Evolutionary conservation across 2,329 filamentous ascomycete genomes (phyloP).

Genomic region (Fusarium solani-melongenae): DNA sequence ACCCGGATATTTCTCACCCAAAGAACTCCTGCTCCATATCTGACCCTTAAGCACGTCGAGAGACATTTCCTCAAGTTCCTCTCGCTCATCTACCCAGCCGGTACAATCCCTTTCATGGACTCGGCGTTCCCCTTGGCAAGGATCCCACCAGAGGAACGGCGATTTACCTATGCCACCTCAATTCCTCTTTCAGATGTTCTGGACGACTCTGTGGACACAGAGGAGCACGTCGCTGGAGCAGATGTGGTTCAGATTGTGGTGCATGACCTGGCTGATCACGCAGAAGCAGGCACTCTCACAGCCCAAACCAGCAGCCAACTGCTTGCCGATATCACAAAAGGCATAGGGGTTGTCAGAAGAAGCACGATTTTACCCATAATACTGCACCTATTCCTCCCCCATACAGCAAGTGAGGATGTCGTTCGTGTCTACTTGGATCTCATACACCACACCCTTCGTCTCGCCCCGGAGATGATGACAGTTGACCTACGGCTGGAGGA

Average conservation of each 20-base stretch:
- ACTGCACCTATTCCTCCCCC: conserved; percentile 58
- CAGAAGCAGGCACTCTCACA: conserved; percentile 27
- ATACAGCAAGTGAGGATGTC: conserved; percentile 35
- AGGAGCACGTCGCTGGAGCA: conserved; percentile 72
- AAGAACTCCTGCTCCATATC: conserved; percentile 64
- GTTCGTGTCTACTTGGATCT: conserved; percentile 63
- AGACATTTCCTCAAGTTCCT: conserved; percentile 77
- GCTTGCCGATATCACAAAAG: conserved; percentile 65
- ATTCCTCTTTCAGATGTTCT: conserved; percentile 69
- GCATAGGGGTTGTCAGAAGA: conserved; percentile 69
- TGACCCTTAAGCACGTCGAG: conserved; percentile 76
- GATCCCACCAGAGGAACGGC: conserved; percentile 68
- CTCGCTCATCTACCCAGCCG: conserved; percentile 66
- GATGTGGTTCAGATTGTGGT: conserved; percentile 75
- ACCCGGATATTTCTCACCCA: conserved; percentile 41
- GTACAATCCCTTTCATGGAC: conserved; percentile 68
- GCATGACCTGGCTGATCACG: conserved; percentile 29
- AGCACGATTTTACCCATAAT: conserved; percentile 71
- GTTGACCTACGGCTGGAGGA: conserved; percentile 70
- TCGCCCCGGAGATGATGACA: conserved; percentile 72
- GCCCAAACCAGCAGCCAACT: conserved; percentile 44
- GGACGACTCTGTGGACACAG: conserved; percentile 65
- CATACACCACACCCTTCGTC: conserved; percentile 67
- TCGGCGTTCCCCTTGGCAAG: conserved; percentile 74
- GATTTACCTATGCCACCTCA: conserved; percentile 75